Evolutionary conservation across 225 moss, liverwort and hornwort species (phyloP).

Genomic region (Neckera pumila): DNA sequence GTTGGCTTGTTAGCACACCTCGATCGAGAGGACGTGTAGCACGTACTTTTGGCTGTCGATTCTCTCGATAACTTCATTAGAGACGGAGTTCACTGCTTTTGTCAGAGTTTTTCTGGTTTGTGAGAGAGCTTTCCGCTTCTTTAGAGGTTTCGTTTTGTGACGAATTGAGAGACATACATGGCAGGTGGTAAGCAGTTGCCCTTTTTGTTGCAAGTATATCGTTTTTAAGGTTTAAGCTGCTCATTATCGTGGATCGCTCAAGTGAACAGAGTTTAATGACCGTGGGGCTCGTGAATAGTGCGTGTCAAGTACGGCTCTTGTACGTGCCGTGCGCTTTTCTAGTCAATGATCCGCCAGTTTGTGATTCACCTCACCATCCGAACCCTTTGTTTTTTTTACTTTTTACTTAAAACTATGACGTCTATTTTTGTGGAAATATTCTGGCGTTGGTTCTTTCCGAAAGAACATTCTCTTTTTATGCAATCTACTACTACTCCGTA

Average conservation of each 20-base stretch:
- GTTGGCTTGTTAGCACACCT: not conserved
- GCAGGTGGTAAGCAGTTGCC: not conserved
- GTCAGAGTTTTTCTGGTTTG: not conserved
- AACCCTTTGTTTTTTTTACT: not conserved
- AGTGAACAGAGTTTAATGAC: not conserved
- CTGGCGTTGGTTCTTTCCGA: not conserved
- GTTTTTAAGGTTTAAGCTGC: not conserved
- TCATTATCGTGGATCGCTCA: not conserved
- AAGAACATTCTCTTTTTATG: not conserved
- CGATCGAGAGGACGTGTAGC: not conserved
- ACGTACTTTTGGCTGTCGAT: not conserved
- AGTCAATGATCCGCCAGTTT: not conserved
- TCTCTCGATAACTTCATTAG: not conserved
- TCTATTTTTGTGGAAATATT: not conserved
- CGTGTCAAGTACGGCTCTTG: not conserved
- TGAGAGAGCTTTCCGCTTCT: not conserved
- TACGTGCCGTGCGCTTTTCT: not conserved
- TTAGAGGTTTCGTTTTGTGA: not conserved
- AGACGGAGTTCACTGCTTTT: not conserved
- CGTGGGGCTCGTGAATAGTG: not conserved
- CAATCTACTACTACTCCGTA: not conserved
- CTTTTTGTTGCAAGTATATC: not conserved
- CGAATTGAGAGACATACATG: not conserved
- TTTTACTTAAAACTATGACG: not conserved
- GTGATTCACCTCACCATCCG: not conserved